These are phyloP conservation scores for Clohesyomyces aquaticus DNA, from an alignment of 495 filamentous ascomycete species.

Conservation along the genomic window DNA sequence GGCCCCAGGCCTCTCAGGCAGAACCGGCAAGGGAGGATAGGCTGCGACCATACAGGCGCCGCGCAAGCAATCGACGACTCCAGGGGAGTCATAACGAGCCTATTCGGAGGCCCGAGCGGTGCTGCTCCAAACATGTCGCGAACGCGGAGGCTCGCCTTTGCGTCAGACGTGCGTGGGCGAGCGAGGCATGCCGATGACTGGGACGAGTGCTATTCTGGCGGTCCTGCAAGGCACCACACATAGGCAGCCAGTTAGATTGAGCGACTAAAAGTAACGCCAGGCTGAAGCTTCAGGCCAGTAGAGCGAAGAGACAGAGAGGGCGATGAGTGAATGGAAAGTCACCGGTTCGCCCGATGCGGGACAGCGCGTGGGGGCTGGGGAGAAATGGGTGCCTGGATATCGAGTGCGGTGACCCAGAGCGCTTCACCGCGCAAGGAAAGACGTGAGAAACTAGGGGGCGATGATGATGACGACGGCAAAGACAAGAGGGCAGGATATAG, in stretches of 20 bases:
- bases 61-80: background rate
- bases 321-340: constrained; percentile 16
- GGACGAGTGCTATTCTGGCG: too few species aligned
- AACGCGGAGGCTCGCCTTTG: constrained; percentile 8
- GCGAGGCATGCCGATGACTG: constrained; percentile 27
- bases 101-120: constrained; percentile 5
- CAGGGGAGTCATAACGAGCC: constrained; percentile 33
- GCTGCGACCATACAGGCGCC: constrained; percentile 22
- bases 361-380: constrained; percentile 31
- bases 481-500: background rate
- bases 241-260: constrained; percentile 28
- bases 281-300: constrained; percentile 28
- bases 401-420: background rate
- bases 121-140: constrained; percentile 17
- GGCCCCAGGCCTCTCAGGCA: constrained; percentile 30
- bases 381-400: constrained; percentile 34
- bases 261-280: constrained; percentile 13
- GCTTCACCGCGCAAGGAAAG: background rate
- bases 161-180: constrained; percentile 13
- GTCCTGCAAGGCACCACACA: constrained; percentile 38
- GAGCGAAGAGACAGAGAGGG: constrained; percentile 3
- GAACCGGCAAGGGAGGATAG: constrained; percentile 22
- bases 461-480: constrained; percentile 7
- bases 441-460: constrained; percentile 10
- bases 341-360: constrained; percentile 20